Conservation (phyloP, 805 yeast genomes). For the Kuraishia capsulata region DNA sequence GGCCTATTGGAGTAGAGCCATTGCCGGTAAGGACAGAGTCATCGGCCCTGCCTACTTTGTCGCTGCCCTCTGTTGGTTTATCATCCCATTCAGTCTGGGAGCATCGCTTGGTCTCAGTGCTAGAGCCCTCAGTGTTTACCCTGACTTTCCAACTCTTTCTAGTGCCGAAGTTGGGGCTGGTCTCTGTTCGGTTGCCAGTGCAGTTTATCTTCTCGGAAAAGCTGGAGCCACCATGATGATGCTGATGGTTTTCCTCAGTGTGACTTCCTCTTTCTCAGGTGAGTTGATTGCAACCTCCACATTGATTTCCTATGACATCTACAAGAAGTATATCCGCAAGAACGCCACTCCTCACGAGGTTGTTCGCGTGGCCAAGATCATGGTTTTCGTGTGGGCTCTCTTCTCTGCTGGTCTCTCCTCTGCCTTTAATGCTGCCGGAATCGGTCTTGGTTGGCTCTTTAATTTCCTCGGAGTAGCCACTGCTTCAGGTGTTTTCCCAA, state of each 20-base stretch:
- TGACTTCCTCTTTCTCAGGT: constrained; percentile 31
- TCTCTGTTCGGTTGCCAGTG: constrained; percentile 24
- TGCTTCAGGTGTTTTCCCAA: constrained; percentile 20
- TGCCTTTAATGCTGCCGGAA: constrained; percentile 18
- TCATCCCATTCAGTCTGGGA: constrained; percentile 20
- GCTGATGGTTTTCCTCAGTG: constrained; percentile 29
- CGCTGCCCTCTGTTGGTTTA: constrained; percentile 22
- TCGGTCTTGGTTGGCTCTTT: constrained; percentile 27
- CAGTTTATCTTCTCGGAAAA: constrained; percentile 23
- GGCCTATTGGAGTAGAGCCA: constrained; percentile 18
- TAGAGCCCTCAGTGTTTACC: constrained; percentile 24
- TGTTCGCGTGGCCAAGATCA: constrained; percentile 14
- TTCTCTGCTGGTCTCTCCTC: constrained; percentile 18
- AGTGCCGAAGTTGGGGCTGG: constrained; percentile 28
- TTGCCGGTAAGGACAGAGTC: constrained; percentile 16
- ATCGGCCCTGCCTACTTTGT: constrained; percentile 19
- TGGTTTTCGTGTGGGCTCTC: constrained; percentile 18
- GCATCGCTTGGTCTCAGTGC: constrained; percentile 24
- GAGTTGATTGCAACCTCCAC: constrained; percentile 31
- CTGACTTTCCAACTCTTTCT: constrained; percentile 31
- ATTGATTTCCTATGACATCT: constrained; percentile 28
- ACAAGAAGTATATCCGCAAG: constrained; percentile 6
- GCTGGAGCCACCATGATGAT: constrained; percentile 30
- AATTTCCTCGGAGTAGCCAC: constrained; percentile 21
- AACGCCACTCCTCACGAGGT: constrained; percentile 16